phyloP scores from a whole-genome alignment of 129 eudicot genomes.

The Flaveria robusta region DNA sequence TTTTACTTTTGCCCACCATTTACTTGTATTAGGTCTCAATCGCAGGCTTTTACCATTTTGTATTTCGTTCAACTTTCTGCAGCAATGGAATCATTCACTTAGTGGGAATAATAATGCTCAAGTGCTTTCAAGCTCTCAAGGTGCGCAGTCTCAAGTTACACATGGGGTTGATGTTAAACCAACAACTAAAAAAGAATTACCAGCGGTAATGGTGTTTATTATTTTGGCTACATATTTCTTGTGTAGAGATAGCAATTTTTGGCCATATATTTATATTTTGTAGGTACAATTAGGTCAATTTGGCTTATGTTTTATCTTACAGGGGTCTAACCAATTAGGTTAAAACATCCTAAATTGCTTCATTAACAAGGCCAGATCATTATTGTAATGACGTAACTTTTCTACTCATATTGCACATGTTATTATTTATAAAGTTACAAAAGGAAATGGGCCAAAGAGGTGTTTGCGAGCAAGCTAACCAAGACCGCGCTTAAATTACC shows the following conservation, averaged over 20 bases:
- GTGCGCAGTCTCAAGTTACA: constrained; percentile 41
- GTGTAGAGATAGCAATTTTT: not conserved
- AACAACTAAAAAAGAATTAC: constrained; percentile 54
- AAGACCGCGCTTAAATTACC: not conserved
- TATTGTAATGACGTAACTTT: not conserved
- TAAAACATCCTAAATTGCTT: not conserved
- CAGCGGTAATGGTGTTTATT: constrained; percentile 39
- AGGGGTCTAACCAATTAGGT: not conserved
- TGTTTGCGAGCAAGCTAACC: not conserved
- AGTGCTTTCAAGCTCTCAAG: constrained; percentile 29
- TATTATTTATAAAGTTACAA: not conserved
- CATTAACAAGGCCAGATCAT: not conserved
- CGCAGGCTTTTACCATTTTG: not conserved
- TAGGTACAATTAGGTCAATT: not conserved
- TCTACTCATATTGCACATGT: not conserved
- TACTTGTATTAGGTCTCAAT: not conserved
- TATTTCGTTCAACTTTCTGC: constrained; percentile 11
- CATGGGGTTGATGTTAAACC: constrained; percentile 48
- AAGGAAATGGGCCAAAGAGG: not conserved
- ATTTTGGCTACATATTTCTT: constrained; percentile 6
- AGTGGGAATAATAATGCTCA: constrained; percentile 34
- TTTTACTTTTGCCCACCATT: not conserved
- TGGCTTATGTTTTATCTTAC: constrained; percentile 2
- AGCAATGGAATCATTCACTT: constrained; percentile 43
- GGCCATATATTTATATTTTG: not conserved